Percentiles rank a stretch among this genome's conserved stretches.
Conservation (phyloP, 2,329 filamentous ascomycete genomes). For the Hansfordia pulvinata region DNA sequence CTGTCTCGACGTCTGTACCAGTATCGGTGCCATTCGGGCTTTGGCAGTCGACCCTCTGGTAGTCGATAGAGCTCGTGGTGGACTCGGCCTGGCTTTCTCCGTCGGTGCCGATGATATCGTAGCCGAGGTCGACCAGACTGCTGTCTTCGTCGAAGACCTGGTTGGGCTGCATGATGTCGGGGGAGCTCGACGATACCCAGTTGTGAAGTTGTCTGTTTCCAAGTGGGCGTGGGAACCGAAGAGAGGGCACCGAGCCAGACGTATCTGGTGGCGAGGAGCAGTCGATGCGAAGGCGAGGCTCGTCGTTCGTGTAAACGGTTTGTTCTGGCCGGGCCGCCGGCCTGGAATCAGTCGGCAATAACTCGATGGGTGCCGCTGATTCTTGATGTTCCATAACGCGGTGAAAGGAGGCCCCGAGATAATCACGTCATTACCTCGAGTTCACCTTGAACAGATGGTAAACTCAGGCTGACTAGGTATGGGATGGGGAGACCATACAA, state of each 20-base stretch:
- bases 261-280: constrained; percentile 7
- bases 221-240: constrained; percentile 42
- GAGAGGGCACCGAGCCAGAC: constrained; percentile 27
- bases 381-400: constrained; percentile 37
- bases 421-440: constrained; percentile 23
- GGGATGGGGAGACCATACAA: constrained; percentile 11
- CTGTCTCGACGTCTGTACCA: constrained; percentile 32
- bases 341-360: no score
- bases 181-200: constrained; percentile 44
- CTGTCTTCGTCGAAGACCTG: constrained; percentile 30
- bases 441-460: constrained; percentile 11
- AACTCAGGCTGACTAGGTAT: constrained; percentile 12
- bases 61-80: constrained; percentile 32
- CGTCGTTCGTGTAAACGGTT: constrained; percentile 6
- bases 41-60: constrained; percentile 35
- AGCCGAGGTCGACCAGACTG: constrained; percentile 40
- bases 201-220: constrained; percentile 41
- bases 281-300: constrained; percentile 4
- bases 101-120: constrained; percentile 42
- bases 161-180: constrained; percentile 38
- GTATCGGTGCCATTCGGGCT: constrained; percentile 25
- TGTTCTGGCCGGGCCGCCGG: no score
- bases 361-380: constrained; percentile 11
- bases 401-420: constrained; percentile 15
- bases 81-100: constrained; percentile 39